Evolutionary conservation across 371 early-diverging fungal species (phyloP), one percentile per base, ranked within the genome.

Genomic region (Gilbertella persicaria): DNA sequence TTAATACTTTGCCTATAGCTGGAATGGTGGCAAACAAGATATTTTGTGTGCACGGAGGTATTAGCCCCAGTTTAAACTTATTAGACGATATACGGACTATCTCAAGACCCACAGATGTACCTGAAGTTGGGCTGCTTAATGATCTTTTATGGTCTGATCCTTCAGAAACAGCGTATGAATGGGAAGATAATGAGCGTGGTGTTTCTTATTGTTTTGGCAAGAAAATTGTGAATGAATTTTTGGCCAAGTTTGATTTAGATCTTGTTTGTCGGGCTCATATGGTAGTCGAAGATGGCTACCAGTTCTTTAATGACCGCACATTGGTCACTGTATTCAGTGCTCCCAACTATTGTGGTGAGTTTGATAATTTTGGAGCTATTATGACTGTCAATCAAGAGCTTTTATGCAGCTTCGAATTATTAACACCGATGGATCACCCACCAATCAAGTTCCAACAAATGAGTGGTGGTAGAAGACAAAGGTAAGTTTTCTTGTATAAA

Each of bases 41-140:
- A 42, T 94, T 99, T 63, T 94, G 96, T 66, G 95, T 99, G 43
- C 99, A 99, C 72, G 99, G 99, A 10, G 99, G 99, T 6, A 75
- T 99, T 24, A 49, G 95, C 9, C 97, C 97, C 1, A 79, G 78
- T 25, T 72, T 88, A 20, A 67, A 75, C 36, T 86, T 78, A 41
- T 89, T 98, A 88, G 94, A 96, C 58, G 95, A 98, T 66, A 93
- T 97, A 55, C 84, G 89, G 39, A 80, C 78, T 19, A 85, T 99
- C 10, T 68, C 76, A 59, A 77, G 96, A 39, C 99, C 99, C 5
- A 88, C 89, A 10, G 98, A 97, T 53, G 90, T 99, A 8, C 99
- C 99, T 13, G 99, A 99, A 66, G 84, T 77, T 81, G 98, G 88
- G 1, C 67, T 87, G 12, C 53, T 89, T 42, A 84, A 83, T 60